Evolutionary conservation across 2,329 filamentous ascomycete genomes (phyloP).

Genomic region (Davidsoniella australis): DNA sequence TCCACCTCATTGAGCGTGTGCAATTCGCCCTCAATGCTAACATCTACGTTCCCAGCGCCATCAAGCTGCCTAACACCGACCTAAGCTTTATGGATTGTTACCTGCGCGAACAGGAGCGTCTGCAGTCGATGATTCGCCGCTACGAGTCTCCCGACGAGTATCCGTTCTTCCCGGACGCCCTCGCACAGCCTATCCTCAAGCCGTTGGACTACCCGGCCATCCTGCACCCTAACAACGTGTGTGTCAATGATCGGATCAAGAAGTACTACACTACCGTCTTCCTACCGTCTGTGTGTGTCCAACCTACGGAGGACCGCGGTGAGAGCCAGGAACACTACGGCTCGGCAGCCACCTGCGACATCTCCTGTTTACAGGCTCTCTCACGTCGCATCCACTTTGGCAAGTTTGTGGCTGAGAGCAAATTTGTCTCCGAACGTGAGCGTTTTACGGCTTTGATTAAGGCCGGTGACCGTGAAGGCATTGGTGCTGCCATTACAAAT

Average conservation of each 20-base stretch:
- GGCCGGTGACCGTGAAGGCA: slow-evolving; percentile 59
- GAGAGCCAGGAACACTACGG: slow-evolving; percentile 92
- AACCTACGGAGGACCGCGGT: slow-evolving; percentile 56
- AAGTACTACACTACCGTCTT: slow-evolving; percentile 67
- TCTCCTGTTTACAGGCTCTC: slow-evolving; percentile 74
- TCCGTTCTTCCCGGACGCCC: slow-evolving; percentile 76
- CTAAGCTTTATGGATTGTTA: slow-evolving; percentile 91
- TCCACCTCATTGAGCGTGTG: slow-evolving; percentile 92
- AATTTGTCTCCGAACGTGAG: slow-evolving; percentile 72
- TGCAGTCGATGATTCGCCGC: slow-evolving; percentile 85
- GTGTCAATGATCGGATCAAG: slow-evolving; percentile 79
- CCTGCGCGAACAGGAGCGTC: slow-evolving; percentile 69
- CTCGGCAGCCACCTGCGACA: slow-evolving; percentile 78
- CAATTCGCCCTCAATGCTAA: slow-evolving; percentile 85
- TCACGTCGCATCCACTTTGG: slow-evolving; percentile 90
- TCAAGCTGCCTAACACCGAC: slow-evolving; percentile 54
- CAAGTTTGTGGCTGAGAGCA: slow-evolving; percentile 94
- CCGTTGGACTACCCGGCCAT: slow-evolving; percentile 78
- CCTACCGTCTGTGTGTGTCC: slow-evolving; percentile 57
- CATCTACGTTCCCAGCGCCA: slow-evolving; percentile 69
- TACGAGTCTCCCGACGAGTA: slow-evolving; percentile 96
- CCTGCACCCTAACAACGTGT: slow-evolving; percentile 74
- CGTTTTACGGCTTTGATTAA: slow-evolving; percentile 70
- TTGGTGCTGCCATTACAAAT: slow-evolving; percentile 84
- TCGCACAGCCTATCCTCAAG: slow-evolving; percentile 69